These are phyloP conservation scores for Rossbeevera mucosa DNA, from an alignment of 768 basidiomycete genomes.

Conservation along the genomic window DNA sequence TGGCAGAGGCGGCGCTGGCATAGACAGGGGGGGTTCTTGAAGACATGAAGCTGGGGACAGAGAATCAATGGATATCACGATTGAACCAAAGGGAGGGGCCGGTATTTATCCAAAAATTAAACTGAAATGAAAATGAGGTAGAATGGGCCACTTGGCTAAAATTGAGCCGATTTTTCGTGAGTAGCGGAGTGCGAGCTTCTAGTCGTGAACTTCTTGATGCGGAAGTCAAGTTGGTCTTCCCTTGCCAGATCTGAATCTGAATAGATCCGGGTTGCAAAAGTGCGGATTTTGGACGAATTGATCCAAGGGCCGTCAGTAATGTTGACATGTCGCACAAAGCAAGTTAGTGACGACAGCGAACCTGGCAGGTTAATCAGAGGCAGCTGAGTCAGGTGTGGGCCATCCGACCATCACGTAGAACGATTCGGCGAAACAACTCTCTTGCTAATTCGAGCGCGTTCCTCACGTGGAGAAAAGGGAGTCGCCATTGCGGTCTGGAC, in stretches of 20 bases:
- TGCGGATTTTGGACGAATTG: constrained; percentile 2
- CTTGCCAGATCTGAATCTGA: constrained; percentile 15
- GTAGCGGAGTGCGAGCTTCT: constrained; percentile 19
- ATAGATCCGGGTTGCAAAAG: constrained; percentile 22
- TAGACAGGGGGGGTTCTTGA: constrained; percentile 26
- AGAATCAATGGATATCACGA: constrained; percentile 2
- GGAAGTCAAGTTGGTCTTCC: constrained; percentile 14
- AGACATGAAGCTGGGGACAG: constrained; percentile 19
- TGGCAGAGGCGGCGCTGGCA: constrained; percentile 25
- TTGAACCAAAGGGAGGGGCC: constrained; percentile 2
- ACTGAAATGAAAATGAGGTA: constrained; percentile 14
- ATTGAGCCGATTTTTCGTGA: constrained; percentile 25
- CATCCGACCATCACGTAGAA: constrained; percentile 1
- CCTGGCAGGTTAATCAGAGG: neutral
- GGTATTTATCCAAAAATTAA: constrained; percentile 28
- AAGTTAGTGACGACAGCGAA: neutral
- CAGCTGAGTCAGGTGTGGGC: neutral
- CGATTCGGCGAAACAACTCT: neutral
- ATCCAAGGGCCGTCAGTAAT: constrained; percentile 4
- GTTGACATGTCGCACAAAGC: constrained; percentile 1
- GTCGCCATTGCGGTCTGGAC: constrained; percentile 14
- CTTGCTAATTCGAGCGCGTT: neutral
- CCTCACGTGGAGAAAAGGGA: constrained; percentile 4
- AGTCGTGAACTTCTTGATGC: constrained; percentile 26
- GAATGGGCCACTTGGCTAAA: constrained; percentile 26